phyloP scores from a whole-genome alignment of 2,329 filamentous ascomycete genomes.

The Colletotrichum spaethianum region DNA sequence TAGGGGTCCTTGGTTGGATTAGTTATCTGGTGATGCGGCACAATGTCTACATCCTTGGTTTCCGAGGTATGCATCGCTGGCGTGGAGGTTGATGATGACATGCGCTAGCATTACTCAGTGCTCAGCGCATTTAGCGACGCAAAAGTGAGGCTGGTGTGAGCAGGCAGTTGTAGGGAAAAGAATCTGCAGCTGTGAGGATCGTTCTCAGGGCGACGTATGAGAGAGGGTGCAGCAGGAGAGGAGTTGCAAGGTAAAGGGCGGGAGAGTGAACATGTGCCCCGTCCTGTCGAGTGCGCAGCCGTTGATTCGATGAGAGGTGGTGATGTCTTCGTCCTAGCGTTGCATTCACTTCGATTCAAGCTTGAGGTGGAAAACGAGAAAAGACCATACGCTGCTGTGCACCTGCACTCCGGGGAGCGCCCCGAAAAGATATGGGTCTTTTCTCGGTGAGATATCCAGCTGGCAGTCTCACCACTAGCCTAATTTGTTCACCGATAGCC shows the following conservation, averaged over 20 bases:
- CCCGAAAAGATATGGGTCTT: neutral
- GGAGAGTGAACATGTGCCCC: neutral
- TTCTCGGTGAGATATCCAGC: neutral
- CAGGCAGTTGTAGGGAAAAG: slow-evolving; percentile 21
- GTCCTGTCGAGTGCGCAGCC: neutral
- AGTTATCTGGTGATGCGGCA: neutral
- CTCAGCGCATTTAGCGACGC: slow-evolving; percentile 17
- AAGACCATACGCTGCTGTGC: neutral
- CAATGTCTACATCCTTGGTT: slow-evolving; percentile 7
- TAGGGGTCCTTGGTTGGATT: neutral
- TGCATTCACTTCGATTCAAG: neutral
- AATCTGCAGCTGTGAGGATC: slow-evolving; percentile 11
- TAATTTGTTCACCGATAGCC: neutral
- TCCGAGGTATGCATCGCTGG: slow-evolving; percentile 22
- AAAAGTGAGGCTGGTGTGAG: slow-evolving; percentile 23
- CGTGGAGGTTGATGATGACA: neutral
- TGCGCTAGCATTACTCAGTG: slow-evolving; percentile 33
- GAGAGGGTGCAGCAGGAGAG: neutral
- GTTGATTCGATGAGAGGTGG: neutral
- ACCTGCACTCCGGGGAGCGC: neutral
- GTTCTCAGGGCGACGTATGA: neutral
- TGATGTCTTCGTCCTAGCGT: neutral
- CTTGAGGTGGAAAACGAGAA: neutral
- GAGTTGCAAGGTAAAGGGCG: neutral
- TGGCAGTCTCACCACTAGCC: neutral